Base-by-base conservation (phyloP, 208 protist species). In the Trypanosoma mega region DNA sequence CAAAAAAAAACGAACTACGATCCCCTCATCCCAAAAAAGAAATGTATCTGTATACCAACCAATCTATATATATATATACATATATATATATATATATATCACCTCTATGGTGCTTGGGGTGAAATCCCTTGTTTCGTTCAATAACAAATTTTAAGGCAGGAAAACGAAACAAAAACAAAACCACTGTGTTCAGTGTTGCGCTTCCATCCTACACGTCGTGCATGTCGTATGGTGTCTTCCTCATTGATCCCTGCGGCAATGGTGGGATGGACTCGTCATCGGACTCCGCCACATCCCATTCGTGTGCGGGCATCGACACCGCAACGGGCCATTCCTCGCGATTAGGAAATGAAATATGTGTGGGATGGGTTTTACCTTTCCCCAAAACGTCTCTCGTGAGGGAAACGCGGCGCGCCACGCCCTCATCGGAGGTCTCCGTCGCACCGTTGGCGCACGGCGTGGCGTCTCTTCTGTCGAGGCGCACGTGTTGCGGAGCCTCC, bases 161-260 rank as follows among this genome's bases (percentile, higher is more conserved):
- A 26, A 20, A 26, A 56, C 21, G 29, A 24, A 18, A 55, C 3
- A n/a, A 18, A 43, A 46, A 58, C 29, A 46, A n/a, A 23, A 3
- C n/a, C 6, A 3, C 23, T 4, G 24, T 52, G 2, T 8, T 30
- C 9, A 24, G 21, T 55, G 14, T 36, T 31, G 6, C 44, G 11
- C 23, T 39, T 57, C 27, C n/a, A n/a, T n/a, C n/a, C n/a, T n/a
- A 66, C 1, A 57, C 20, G 18, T 63, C 48, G 29, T 78, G 65
- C 16, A 65, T 44, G 62, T 80, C 74, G 39, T 80, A 80, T 11
- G 74, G 74, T 24, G 59, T 75, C 29, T 47, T 66, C 34, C 59
- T 30, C 46, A 27, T 23, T 26, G 49, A 51, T 12, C 2, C 46
- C 48, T 9, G 14, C 24, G 57, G 51, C 29, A 45, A n/a, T 37